Base-by-base conservation (phyloP, 108 stramenopile genomes). In the Nitzschia palea region DNA sequence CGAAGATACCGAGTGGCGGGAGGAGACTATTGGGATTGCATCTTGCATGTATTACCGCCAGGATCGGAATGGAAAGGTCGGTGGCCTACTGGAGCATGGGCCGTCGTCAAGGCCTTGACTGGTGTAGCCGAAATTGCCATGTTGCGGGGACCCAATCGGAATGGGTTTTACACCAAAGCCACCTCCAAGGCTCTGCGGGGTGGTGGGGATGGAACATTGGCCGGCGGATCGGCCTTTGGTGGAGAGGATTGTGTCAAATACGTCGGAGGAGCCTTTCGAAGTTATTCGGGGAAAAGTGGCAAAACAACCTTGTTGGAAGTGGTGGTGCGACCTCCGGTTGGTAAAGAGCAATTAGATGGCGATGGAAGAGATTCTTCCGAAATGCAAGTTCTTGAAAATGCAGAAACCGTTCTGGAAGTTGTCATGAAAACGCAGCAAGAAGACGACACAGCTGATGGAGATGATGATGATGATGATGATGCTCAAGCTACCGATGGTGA, bases 31-130 rank as follows among this genome's bases (percentile, higher is more conserved):
- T 91, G 87, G 87, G 90, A 91, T 67, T 71, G 78, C 47, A 76
- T 91, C n/a, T 54, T 91, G 25, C 85, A 91, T 76, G 70, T 85
- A 15, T 63, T 91, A 44, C 90, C 90, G 44, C 69, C 34, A 33
- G 78, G 55, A 4, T 67, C 30, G 47, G 48, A 74, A 47, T 80
- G 80, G 78, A 57, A 30, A 20, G 80, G 86, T 2, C 68, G 86
- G 61, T 88, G 90, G 87, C 81, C 90, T 0, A 84, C 85, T 42
- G 90, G 90, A 44, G 73, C 80, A 17, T 91, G 90, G 90, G 74
- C 86, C 10, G 61, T 88, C 14, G 73, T 91, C 2, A 81, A 80
- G 67, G 47, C 85, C 0, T 66, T 91, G 58, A 85, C 80, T 18
- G 90, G 90, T 17, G 70, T 88, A 32, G 67, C 60, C 0, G 83